Base-by-base conservation (phyloP, 176 grass and related monocot genomes). In the Cocos nucifera region DNA sequence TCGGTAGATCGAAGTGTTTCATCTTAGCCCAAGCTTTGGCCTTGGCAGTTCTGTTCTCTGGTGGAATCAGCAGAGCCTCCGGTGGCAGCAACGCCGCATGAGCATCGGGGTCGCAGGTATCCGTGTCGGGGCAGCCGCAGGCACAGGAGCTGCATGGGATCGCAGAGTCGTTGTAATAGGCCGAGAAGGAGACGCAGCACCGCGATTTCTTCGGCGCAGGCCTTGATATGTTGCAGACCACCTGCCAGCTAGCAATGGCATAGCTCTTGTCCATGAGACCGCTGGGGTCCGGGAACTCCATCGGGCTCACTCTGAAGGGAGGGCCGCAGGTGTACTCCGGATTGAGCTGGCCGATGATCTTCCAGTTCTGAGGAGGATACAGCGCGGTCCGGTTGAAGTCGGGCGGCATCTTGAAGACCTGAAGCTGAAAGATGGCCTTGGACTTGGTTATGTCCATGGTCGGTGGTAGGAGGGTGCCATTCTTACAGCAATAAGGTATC, bases 111-210 rank as follows among this genome's bases (percentile, higher is more conserved):
- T 97, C 66, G 59, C 93, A 97, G 9, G 67, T 60, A 4, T 62
- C 35, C 10, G 35, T 81, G 69, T 49, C 50, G 10, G 35, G 35
- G 73, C 84, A 91, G 17, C 79, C 81, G 72, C 93, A 97, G 0
- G 87, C 84, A 57, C 83, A 96, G 17, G 92, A 88, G 75, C 63
- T 77, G 75, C 92, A 96, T 0, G 92, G 87, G 50, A 88, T 62
- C 17, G 78, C 79, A 1, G 93, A 97, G 39, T 88, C 87, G 49
- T 97, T 91, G 78, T 88, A 92, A 70, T 32, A 92, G 22, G 93
- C 78, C 0, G 93, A 97, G 81, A 85, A 92, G 59, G 93, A 88
- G 75, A 97, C 84, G 72, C 93, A 97, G 63, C 93, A 97, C 19
- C 82, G 83, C 50, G 81, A 50, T 10, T 35, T 65, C 23, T 69